phyloP scores from a whole-genome alignment of 1,284 basidiomycete species.

The Lentinus polychrous region DNA sequence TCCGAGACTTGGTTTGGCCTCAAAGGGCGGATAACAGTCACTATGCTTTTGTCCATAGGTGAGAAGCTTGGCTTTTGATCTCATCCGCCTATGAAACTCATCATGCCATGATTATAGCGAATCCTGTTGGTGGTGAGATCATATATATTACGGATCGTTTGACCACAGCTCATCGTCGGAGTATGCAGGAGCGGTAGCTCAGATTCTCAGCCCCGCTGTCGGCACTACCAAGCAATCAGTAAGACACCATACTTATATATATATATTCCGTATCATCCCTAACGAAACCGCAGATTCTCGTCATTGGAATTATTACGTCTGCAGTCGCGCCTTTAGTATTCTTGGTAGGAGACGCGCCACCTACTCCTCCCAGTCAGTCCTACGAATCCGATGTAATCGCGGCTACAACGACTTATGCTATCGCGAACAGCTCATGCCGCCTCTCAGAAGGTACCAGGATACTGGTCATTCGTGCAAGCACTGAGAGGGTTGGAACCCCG shows the following conservation, averaged over 20 bases:
- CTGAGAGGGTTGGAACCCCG: slow-evolving; percentile 39
- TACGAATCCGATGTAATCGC: background rate
- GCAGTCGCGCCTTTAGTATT: slow-evolving; percentile 49
- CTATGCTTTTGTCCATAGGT: slow-evolving; percentile 74
- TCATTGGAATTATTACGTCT: slow-evolving; percentile 66
- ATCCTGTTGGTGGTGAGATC: slow-evolving; percentile 47
- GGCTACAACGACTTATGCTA: background rate
- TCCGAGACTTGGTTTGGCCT: slow-evolving; percentile 78
- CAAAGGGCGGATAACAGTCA: slow-evolving; percentile 67
- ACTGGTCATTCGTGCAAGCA: slow-evolving; percentile 50
- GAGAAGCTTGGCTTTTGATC: slow-evolving; percentile 9
- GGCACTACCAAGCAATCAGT: slow-evolving; percentile 25
- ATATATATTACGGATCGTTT: background rate
- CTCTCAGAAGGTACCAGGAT: slow-evolving; percentile 45
- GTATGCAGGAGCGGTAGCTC: slow-evolving; percentile 3
- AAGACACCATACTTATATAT: background rate
- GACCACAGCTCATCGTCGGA: background rate
- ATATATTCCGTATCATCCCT: background rate
- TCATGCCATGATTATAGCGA: slow-evolving; percentile 41
- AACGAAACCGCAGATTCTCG: slow-evolving; percentile 44
- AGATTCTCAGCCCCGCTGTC: slow-evolving; percentile 20
- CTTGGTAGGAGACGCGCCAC: slow-evolving; percentile 51
- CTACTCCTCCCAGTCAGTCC: slow-evolving; percentile 66
- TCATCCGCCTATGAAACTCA: slow-evolving; percentile 2
- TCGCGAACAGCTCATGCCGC: slow-evolving; percentile 53